Percentiles rank a stretch among this genome's conserved stretches.
Conservation (phyloP, 139 green algal genomes). For the Astrephomene gubernaculifera region DNA sequence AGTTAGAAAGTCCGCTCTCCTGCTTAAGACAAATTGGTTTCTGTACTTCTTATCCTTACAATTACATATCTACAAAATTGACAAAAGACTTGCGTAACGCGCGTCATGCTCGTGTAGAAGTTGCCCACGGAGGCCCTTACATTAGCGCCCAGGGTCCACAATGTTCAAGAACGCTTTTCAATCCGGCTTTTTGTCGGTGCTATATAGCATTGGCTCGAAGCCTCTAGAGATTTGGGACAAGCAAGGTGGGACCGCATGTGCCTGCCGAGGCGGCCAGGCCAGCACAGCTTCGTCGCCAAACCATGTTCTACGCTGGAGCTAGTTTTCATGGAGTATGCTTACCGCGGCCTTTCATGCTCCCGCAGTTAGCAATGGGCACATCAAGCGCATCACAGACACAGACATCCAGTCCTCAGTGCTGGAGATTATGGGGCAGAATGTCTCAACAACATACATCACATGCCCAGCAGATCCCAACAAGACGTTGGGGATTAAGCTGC, state of each 20-base stretch:
- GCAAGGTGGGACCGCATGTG: conserved; percentile 72
- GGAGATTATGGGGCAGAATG: conserved; percentile 93
- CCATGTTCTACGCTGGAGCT: background rate
- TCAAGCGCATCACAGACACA: conserved; percentile 96
- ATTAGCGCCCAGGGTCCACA: conserved; percentile 24
- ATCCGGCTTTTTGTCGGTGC: conserved; percentile 93
- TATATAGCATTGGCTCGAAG: conserved; percentile 97
- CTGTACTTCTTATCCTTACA: too few species aligned
- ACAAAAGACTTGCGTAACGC: background rate
- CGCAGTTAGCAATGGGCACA: conserved; percentile 94
- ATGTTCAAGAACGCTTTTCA: conserved; percentile 71
- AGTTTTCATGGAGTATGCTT: background rate
- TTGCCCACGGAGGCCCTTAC: conserved; percentile 13
- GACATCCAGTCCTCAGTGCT: conserved; percentile 97
- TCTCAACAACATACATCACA: conserved; percentile 93
- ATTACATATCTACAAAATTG: background rate
- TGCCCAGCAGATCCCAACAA: conserved; percentile 90
- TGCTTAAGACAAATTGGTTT: too few species aligned
- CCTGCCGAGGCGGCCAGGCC: background rate
- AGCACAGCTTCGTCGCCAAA: background rate
- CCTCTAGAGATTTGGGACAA: conserved; percentile 96
- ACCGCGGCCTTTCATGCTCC: background rate
- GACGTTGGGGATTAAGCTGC: conserved; percentile 98
- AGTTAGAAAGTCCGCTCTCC: too few species aligned
- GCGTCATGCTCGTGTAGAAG: conserved; percentile 35